Evolutionary conservation across 2,329 filamentous ascomycete genomes (phyloP), one percentile per base, ranked within the genome.

Genomic region (Eurotiales sp.): DNA sequence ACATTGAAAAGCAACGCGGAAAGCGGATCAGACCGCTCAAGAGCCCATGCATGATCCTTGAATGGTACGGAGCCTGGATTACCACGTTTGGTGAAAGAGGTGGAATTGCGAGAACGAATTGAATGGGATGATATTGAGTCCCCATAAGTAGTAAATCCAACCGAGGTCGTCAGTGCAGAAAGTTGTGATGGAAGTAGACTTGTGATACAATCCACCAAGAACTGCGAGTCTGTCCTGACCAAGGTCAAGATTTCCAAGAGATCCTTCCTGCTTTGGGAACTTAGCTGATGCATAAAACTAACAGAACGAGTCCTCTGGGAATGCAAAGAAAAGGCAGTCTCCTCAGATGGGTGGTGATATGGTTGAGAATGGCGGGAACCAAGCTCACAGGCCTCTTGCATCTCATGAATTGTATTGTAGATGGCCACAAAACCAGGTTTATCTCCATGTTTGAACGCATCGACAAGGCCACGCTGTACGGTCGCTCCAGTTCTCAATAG

Each of bases 11-110:
- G 82, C 58, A 96, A 79, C 52, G 87, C 85, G 55, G 89, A 90
- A 45, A 96, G 76, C 8, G 90, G 86, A 67, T 95, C 89, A 64
- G 91, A 88, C 61, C 91, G 81, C 71, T 96, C 90, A 66, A 96
- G 95, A 46, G 88, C 91, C 61, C 95, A 77, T 56, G 93, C 82
- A 63, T 88, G 85, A 68, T 95, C 89, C 61, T 95, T 86, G 54
- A 88, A 84, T 57, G 78, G 84, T 56, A 80, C 75, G 57, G 72
- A 67, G 58, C 74, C 71, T 44, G 74, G 70, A 50, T 70, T 66
- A 61, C 62, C 68, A 58, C 75, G 77, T 57, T 74, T 73, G 66
- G 67, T 64, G 65, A 74, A 74, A 59, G 77, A 58, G 72, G 73
- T 61, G 72, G 73, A 64, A 57, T 61, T 73, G 60, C 77, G 78